Base-by-base conservation (phyloP, 352 stramenopile species). In the Thalassiosira pacifica region DNA sequence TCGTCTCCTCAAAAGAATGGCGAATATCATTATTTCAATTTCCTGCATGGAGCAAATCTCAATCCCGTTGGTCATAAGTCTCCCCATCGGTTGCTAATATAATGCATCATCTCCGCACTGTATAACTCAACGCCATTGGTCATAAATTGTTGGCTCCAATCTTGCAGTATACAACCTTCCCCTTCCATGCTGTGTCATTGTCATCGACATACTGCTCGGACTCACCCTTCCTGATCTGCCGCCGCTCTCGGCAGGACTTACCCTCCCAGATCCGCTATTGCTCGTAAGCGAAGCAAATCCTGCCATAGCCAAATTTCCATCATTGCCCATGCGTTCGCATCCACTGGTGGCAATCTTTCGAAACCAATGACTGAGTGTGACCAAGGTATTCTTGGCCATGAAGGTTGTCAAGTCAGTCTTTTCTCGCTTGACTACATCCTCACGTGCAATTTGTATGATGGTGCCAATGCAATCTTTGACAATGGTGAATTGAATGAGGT, bases 401-500 rank as follows among this genome's bases (percentile, higher is more conserved):
- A 83, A 88, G 37, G 52, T 52, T 27, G 70, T 77, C 65, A 88
- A 60, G 57, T 85, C 69, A 3, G 76, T 85, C 55, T 68, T 42
- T 31, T 79, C 69, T 3, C 22, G 57, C 60, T 9, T 37, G 26
- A 16, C 27, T 22, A 59, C 80, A 37, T 76, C 76, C 65, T 59
- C 80, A 74, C 89, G 81, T 45, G 88, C 84, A 53, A 92, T 79
- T 76, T 79, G 79, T 74, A 94, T 93, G 53, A 95, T 74, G 22
- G 90, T 93, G 2, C 85, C 68, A 74, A 95, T 88, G 53, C 90
- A 94, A 45, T 94, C 76, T 13, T 89, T 75, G 26, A 90, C 91
- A 37, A 93, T 94, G 4, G 83, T 91, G 67, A 95, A 91, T 19
- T 90, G 90, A 24, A 94, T 93, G 0, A 95, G 83, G 77, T 95